phyloP scores from a whole-genome alignment of 495 filamentous ascomycete species.

The Thermothielavioides terrestris region DNA sequence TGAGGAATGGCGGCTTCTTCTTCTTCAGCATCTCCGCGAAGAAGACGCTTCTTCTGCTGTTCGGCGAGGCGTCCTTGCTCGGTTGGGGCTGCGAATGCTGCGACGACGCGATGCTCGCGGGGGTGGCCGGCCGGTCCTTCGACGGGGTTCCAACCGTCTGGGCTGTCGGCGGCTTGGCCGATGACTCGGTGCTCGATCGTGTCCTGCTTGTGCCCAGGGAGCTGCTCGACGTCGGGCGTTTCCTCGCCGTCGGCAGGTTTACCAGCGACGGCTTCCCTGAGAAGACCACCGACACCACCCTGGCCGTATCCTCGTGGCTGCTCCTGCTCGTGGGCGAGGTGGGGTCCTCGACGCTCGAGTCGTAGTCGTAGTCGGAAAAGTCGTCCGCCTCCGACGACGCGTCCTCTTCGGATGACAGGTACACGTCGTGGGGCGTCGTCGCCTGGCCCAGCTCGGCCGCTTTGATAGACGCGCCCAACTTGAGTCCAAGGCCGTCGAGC shows the following conservation, averaged over 20 bases:
- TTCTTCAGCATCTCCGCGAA: conserved; percentile 28
- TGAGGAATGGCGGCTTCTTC: conserved; percentile 36
- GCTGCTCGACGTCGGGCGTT: conserved; percentile 33
- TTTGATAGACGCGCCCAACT: conserved; percentile 29
- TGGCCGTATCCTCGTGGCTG: conserved; percentile 40
- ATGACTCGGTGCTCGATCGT: conserved; percentile 22
- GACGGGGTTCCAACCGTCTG: neutral
- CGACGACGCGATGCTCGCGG: conserved; percentile 25
- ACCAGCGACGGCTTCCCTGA: conserved; percentile 40
- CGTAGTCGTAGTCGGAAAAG: conserved; percentile 43
- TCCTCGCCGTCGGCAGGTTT: conserved; percentile 29
- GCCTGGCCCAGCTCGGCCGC: conserved; percentile 20
- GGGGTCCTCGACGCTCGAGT: conserved; percentile 33
- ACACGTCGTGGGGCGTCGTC: conserved; percentile 36
- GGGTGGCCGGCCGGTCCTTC: conserved; percentile 21
- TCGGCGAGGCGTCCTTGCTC: conserved; percentile 1
- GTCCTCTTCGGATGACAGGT: conserved; percentile 46
- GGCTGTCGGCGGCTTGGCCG: neutral
- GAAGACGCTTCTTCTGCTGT: conserved; percentile 29
- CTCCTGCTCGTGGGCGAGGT: conserved; percentile 25
- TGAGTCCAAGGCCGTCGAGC: conserved; percentile 31
- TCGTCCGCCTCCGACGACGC: conserved; percentile 43
- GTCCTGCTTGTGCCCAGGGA: conserved; percentile 14
- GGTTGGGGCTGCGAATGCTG: neutral
- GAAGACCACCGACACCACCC: conserved; percentile 42